These are phyloP conservation scores for Lantana camara DNA, from an alignment of 257 asterid genomes.

Conservation along the genomic window DNA sequence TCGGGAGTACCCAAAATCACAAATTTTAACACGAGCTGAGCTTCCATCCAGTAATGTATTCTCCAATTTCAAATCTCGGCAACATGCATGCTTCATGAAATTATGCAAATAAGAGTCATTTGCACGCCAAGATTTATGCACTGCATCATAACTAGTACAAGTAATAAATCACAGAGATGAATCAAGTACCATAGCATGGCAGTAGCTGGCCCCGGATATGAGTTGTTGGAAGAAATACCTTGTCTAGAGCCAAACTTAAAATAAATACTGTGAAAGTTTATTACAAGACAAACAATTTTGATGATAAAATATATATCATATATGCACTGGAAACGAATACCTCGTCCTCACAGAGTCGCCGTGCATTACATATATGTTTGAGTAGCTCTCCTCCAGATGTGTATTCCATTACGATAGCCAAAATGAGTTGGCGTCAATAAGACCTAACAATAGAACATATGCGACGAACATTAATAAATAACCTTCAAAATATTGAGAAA, in stretches of 20 bases:
- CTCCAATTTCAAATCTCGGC: constrained; percentile 72
- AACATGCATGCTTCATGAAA: constrained; percentile 68
- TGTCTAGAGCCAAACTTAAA: constrained; percentile 28
- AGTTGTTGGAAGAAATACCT: constrained; percentile 60
- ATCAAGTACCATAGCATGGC: constrained; percentile 69
- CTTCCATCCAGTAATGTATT: constrained; percentile 32
- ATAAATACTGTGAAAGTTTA: too few relatives aligned
- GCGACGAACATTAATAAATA: too few relatives aligned
- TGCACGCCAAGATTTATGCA: too few relatives aligned
- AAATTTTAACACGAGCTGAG: constrained; percentile 54
- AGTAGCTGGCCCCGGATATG: constrained; percentile 53
- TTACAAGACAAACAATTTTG: neutral
- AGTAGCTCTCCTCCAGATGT: too few relatives aligned
- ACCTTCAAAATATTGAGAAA: too few relatives aligned
- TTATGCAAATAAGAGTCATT: too few relatives aligned
- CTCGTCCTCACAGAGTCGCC: too few relatives aligned
- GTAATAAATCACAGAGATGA: neutral
- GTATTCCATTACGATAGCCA: too few relatives aligned
- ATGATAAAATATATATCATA: too few relatives aligned
- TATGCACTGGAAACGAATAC: too few relatives aligned
- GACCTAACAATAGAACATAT: too few relatives aligned
- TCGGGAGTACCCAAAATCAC: constrained; percentile 43
- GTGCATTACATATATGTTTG: too few relatives aligned
- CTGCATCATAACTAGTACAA: neutral
- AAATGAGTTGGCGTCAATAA: neutral